These are phyloP conservation scores for Daldinia concentrica DNA, from an alignment of 495 filamentous ascomycete species.

Conservation along the genomic window DNA sequence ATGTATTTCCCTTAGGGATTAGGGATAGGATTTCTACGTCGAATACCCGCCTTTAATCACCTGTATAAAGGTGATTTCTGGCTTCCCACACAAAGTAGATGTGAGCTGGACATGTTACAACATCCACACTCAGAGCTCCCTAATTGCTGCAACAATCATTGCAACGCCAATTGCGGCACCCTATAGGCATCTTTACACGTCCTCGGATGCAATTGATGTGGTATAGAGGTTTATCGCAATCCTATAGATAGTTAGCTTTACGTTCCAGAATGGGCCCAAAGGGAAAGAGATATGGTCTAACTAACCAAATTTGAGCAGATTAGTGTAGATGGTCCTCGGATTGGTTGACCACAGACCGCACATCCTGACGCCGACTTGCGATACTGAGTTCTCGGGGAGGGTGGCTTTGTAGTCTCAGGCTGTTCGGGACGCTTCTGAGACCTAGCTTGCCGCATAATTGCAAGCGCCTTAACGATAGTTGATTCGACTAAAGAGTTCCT, in stretches of 20 bases:
- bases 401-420: conserved; percentile 33
- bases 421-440: conserved; percentile 36
- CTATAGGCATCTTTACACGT: conserved; percentile 32
- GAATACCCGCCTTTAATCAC: neutral
- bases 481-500: conserved; percentile 51
- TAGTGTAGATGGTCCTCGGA: conserved; percentile 50
- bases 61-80: neutral
- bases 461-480: conserved; percentile 48
- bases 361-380: conserved; percentile 52
- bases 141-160: conserved; percentile 37
- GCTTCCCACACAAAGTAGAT: neutral
- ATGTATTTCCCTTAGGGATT: neutral
- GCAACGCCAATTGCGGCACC: conserved; percentile 43
- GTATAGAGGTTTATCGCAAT: conserved; percentile 48
- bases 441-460: conserved; percentile 51
- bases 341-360: conserved; percentile 50
- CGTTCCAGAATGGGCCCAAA: neutral
- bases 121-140: neutral
- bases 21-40: neutral
- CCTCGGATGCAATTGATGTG: conserved; percentile 43
- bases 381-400: conserved; percentile 39
- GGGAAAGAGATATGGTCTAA: neutral
- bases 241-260: conserved; percentile 45
- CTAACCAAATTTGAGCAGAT: conserved; percentile 57
- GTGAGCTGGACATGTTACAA: neutral